Conservation (phyloP, 371 early-diverging fungal genomes). For the Apophysomyces trapeziformis region DNA sequence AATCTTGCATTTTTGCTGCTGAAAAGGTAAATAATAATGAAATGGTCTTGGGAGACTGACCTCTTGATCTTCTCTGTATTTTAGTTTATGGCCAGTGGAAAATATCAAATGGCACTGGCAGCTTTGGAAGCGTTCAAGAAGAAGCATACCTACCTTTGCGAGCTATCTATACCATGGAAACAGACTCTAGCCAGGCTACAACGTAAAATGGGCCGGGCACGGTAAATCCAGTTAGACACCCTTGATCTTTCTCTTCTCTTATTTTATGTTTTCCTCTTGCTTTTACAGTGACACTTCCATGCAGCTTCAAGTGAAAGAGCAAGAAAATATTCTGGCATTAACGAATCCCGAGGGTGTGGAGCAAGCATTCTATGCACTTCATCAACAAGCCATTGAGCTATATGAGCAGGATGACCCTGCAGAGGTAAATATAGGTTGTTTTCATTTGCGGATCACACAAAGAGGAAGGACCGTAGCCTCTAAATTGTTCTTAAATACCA, state of each 20-base stretch:
- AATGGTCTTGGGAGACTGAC: neutral
- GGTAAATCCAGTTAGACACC: neutral
- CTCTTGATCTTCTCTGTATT: neutral
- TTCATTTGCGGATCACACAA: no score
- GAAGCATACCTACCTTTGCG: slow-evolving; percentile 30
- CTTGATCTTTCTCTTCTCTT: neutral
- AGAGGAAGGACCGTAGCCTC: no score
- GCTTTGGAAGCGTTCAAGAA: slow-evolving; percentile 21
- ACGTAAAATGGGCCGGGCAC: slow-evolving; percentile 8
- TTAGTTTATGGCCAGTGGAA: slow-evolving; percentile 32
- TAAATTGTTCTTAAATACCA: neutral
- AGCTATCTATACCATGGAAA: slow-evolving; percentile 34
- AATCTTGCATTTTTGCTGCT: slow-evolving; percentile 27
- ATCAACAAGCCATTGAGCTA: slow-evolving; percentile 1
- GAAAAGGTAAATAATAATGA: slow-evolving; percentile 27
- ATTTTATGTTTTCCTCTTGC: neutral
- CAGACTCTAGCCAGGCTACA: slow-evolving; percentile 20
- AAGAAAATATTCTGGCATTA: neutral
- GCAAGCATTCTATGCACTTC: neutral
- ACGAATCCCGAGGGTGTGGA: slow-evolving; percentile 1
- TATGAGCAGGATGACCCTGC: slow-evolving; percentile 3
- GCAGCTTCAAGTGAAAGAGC: neutral
- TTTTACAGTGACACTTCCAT: neutral
- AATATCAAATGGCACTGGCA: slow-evolving; percentile 29
- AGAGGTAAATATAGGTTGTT: neutral